These are phyloP conservation scores for Gossypium thurberi DNA, from an alignment of 345 rosid species.

Conservation along the genomic window DNA sequence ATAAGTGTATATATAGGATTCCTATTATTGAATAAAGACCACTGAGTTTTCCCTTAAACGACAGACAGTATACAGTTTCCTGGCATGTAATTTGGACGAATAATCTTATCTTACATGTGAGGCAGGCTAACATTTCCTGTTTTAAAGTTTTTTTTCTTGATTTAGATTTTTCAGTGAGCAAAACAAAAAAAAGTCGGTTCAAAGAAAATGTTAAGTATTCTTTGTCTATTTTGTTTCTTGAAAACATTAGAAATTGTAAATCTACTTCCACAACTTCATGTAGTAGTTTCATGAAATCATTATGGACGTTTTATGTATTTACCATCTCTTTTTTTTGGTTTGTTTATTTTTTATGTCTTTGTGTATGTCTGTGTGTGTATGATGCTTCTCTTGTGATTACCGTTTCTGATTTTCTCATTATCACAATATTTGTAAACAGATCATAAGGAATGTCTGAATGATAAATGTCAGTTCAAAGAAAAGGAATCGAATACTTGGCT, in stretches of 20 bases:
- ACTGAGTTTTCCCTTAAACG: neutral
- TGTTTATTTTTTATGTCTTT: neutral
- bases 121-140: neutral
- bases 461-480: conserved; percentile 26
- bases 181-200: neutral
- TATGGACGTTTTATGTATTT: neutral
- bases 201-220: neutral
- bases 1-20: neutral
- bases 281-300: neutral
- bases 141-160: neutral
- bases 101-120: neutral
- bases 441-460: conserved; percentile 61
- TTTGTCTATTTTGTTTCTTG: neutral
- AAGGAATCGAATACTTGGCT: conserved; percentile 48
- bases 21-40: neutral
- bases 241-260: neutral
- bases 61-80: conserved; percentile 2
- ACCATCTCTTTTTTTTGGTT: neutral
- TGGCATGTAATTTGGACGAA: neutral
- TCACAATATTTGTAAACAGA: conserved; percentile 38
- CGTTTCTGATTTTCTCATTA: conserved; percentile 15
- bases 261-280: neutral
- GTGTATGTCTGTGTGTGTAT: neutral
- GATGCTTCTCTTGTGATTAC: conserved; percentile 1
- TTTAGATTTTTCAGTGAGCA: neutral